A percentile compares a stretch with the other conserved stretches of the same genome.
Evolutionary conservation across 768 basidiomycete species (phyloP).

Genomic region (Kwoniella shandongensis): DNA sequence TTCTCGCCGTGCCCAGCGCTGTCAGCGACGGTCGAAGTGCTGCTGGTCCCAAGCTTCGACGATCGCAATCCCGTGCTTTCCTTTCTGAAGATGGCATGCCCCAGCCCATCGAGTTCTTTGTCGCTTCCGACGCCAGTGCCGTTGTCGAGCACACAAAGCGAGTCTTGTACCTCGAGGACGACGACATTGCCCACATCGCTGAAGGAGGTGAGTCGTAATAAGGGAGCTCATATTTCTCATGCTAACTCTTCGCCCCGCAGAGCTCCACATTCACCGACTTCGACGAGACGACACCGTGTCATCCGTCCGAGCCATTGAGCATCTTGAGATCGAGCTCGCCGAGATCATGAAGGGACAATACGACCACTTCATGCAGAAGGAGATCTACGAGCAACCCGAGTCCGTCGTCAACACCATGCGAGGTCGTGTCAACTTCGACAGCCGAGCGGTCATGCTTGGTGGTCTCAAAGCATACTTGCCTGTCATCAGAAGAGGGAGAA

Average conservation of each 20-base stretch:
- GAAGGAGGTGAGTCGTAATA: slow-evolving; percentile 61
- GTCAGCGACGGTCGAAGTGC: slow-evolving; percentile 57
- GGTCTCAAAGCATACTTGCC: slow-evolving; percentile 92
- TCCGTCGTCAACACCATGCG: slow-evolving; percentile 99
- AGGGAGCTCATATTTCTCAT: neutral
- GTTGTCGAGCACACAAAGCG: slow-evolving; percentile 99
- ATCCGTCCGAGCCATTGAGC: slow-evolving; percentile 91
- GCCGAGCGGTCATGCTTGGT: slow-evolving; percentile 84
- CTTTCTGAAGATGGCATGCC: slow-evolving; percentile 98
- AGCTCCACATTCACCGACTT: slow-evolving; percentile 97
- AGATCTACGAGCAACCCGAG: slow-evolving; percentile 97
- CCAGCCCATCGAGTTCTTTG: slow-evolving; percentile 98
- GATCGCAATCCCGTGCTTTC: slow-evolving; percentile 95
- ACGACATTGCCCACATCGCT: slow-evolving; percentile 96
- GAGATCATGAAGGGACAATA: slow-evolving; percentile 99
- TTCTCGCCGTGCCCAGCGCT: slow-evolving; percentile 66
- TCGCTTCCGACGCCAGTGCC: slow-evolving; percentile 94
- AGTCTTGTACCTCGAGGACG: slow-evolving; percentile 96
- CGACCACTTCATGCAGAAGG: slow-evolving; percentile 99
- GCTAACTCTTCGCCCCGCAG: slow-evolving; percentile 46
- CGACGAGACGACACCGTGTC: slow-evolving; percentile 75
- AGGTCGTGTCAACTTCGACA: slow-evolving; percentile 98
- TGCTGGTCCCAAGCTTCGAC: slow-evolving; percentile 67
- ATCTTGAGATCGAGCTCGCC: slow-evolving; percentile 96
- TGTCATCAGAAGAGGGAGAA: slow-evolving; percentile 89